Conservation (phyloP, 352 stramenopile genomes). For the Halophytophthora polymorphica region DNA sequence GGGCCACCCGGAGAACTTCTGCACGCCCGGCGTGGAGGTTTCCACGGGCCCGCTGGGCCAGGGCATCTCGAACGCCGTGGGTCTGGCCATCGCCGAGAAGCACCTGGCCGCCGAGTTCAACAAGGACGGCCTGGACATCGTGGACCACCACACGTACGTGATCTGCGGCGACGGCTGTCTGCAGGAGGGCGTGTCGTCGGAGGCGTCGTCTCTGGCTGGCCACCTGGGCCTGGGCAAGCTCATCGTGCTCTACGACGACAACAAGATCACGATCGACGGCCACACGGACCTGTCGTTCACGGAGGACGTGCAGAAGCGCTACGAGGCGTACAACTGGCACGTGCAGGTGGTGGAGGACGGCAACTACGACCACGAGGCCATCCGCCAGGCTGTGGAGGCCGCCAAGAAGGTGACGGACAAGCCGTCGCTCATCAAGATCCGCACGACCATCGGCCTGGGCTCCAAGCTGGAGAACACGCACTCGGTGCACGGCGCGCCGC, state of each 20-base stretch:
- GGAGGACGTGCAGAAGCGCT: conserved; percentile 97
- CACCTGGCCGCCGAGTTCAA: conserved; percentile 98
- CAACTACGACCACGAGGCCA: conserved; percentile 91
- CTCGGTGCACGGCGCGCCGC: conserved; percentile 94
- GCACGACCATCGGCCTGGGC: conserved; percentile 96
- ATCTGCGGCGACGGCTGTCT: conserved; percentile 99
- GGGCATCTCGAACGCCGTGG: conserved; percentile 98
- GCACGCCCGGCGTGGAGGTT: conserved; percentile 94
- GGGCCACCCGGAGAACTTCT: conserved; percentile 98
- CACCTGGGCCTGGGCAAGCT: conserved; percentile 98
- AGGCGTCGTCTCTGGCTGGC: conserved; percentile 95
- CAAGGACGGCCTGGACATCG: conserved; percentile 91
- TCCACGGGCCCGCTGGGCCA: conserved; percentile 97
- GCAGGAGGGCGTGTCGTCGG: conserved; percentile 96
- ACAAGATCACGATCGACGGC: conserved; percentile 99
- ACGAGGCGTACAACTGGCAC: conserved; percentile 98
- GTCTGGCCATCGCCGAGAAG: conserved; percentile 95
- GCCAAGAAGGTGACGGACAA: conserved; percentile 95
- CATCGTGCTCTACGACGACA: conserved; percentile 99
- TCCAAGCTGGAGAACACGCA: conserved; percentile 92
- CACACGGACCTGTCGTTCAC: conserved; percentile 96
- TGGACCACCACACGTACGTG: conserved; percentile 99
- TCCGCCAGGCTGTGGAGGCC: conserved; percentile 92
- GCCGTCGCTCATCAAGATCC: conserved; percentile 99
- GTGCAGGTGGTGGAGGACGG: conserved; percentile 94